phyloP scores from a whole-genome alignment of 2,329 filamentous ascomycete genomes.

The Cladophialophora chaetospira region DNA sequence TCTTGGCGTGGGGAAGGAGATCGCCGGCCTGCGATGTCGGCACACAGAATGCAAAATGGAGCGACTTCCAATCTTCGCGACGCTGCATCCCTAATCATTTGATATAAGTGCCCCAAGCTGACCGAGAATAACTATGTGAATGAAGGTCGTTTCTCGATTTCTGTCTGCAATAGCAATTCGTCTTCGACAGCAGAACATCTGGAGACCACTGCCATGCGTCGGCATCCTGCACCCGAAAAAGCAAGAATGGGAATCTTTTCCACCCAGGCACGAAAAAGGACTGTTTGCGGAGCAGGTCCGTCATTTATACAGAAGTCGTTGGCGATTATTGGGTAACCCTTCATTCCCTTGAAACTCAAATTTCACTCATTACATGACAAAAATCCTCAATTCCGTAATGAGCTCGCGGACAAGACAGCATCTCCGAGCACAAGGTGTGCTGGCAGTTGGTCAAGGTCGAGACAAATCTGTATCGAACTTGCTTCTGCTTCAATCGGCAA shows the following conservation, averaged over 20 bases:
- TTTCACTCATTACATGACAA: conserved; percentile 22
- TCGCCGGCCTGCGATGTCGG: conserved; percentile 4
- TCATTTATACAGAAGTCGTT: neutral
- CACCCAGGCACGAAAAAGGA: neutral
- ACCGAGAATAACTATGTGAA: too few species aligned
- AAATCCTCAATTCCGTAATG: neutral
- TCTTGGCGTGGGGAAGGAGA: conserved; percentile 30
- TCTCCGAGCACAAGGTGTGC: neutral
- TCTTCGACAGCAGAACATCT: too few species aligned
- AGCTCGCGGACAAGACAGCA: neutral
- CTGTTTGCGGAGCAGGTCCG: neutral
- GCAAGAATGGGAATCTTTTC: neutral
- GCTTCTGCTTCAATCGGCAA: too few species aligned
- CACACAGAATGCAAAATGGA: neutral
- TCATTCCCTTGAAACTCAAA: neutral
- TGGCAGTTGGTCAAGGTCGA: neutral
- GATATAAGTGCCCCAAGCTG: too few species aligned
- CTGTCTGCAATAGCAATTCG: too few species aligned
- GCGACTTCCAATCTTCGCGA: too few species aligned
- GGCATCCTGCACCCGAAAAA: neutral
- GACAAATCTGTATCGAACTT: too few species aligned
- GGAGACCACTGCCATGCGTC: too few species aligned
- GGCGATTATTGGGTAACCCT: neutral
- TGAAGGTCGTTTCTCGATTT: too few species aligned
- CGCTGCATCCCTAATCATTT: too few species aligned